phyloP scores from a whole-genome alignment of 257 asterid species.

The Nicotiana paniculata region DNA sequence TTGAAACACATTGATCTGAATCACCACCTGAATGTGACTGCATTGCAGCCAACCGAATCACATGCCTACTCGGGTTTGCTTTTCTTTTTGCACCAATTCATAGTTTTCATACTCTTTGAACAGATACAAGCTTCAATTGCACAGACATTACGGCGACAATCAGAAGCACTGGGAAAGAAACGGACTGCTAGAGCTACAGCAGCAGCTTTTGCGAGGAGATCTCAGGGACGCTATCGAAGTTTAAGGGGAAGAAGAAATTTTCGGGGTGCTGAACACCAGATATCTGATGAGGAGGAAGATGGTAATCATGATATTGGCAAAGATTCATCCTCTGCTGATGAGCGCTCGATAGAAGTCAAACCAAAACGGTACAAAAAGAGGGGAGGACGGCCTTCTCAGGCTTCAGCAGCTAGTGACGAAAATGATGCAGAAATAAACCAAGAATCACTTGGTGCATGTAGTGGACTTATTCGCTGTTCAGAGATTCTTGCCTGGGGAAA shows the following conservation, averaged over 20 bases:
- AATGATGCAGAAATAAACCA: slow-evolving; percentile 62
- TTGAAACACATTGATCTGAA: not conserved
- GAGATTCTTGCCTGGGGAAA: slow-evolving; percentile 91
- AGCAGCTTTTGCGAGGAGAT: slow-evolving; percentile 50
- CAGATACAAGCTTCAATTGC: slow-evolving; percentile 96
- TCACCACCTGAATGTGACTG: not conserved
- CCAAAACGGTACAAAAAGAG: slow-evolving; percentile 65
- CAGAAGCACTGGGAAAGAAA: slow-evolving; percentile 93
- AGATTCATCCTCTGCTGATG: slow-evolving; percentile 86
- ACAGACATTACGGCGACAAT: slow-evolving; percentile 78
- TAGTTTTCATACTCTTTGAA: slow-evolving; percentile 10
- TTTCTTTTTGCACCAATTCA: slow-evolving; percentile 13
- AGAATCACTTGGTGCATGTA: slow-evolving; percentile 49
- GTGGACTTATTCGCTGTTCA: slow-evolving; percentile 48
- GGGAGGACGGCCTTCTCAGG: slow-evolving; percentile 55
- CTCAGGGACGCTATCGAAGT: slow-evolving; percentile 53
- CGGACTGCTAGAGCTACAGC: slow-evolving; percentile 56
- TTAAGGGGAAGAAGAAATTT: slow-evolving; percentile 62
- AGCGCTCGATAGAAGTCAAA: slow-evolving; percentile 57
- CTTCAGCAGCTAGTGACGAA: slow-evolving; percentile 54
- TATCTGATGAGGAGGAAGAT: slow-evolving; percentile 83
- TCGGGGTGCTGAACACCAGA: slow-evolving; percentile 52
- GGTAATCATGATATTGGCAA: slow-evolving; percentile 69
- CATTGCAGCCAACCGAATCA: not conserved
- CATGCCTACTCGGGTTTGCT: not conserved